Base-by-base conservation (phyloP, 257 asterid genomes). In the Salvia splendens region DNA sequence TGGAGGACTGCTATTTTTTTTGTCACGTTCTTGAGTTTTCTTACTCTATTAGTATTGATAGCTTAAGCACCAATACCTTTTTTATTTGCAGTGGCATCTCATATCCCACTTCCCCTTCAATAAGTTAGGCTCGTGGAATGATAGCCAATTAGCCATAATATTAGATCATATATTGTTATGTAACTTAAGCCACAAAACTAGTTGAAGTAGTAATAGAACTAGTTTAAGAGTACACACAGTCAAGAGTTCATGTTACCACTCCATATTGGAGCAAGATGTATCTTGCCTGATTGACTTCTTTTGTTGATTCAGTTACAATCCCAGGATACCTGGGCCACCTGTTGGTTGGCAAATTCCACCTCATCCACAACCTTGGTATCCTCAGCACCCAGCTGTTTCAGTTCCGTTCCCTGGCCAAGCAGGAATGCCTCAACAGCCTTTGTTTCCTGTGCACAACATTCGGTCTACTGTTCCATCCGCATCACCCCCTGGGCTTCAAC, bases 311-410 rank as follows among this genome's bases (percentile, higher is more conserved):
- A 92, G 98, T 46, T 86, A 87, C 58, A 86, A 81, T 73, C 87
- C 96, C 33, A 78, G 89, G 52, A 35, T 85, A 12, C 80, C 87
- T 20, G 75, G 82, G 58, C 92, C 89, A 54, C 82, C 86, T 53
- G 79, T 71, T 74, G 92, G 89, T 66, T 92, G 98, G 98, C 75
- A 79, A 28, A 75, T 56, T 70, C 79, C 85, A 14, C 84, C 90
- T 50, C 95, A 86, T 15, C 98, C 92, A 35, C 96, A 83, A 64
- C 82, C 79, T 35, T 89, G 95, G 98, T 87, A 85, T 82, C 83
- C 91, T 24, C 96, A 83, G 70, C 82, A 78, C 79, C 84, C 93
- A 36, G 81, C 78, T 78, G 77, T 67, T 56, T 80, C 96, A 14
- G 83, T 76, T 68, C 85, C 88, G 57, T 91, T 91, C 30, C 72